These are phyloP conservation scores for Kockovaella imperatae DNA, from an alignment of 768 basidiomycete species.

Conservation along the genomic window DNA sequence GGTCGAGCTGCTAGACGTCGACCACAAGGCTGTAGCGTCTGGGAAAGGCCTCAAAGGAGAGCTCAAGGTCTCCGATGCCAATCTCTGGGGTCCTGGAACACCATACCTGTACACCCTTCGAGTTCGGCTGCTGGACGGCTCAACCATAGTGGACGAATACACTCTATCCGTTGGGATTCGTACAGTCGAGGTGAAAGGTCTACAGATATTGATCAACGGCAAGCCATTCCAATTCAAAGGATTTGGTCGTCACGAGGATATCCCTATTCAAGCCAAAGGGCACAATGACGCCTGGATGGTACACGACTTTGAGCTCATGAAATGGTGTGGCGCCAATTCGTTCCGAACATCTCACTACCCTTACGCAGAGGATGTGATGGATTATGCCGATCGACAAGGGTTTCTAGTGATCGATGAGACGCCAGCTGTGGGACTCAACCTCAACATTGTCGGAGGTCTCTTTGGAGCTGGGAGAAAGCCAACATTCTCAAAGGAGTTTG, in stretches of 20 bases:
- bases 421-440: constrained; percentile 23
- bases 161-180: constrained; percentile 23
- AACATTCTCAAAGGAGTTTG: constrained; percentile 14
- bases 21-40: constrained; percentile 8
- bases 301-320: constrained; percentile 30
- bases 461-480: too few relatives aligned
- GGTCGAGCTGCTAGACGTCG: constrained; percentile 14
- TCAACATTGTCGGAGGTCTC: constrained; percentile 15
- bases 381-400: constrained; percentile 27
- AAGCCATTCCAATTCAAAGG: constrained; percentile 28
- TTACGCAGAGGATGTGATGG: constrained; percentile 29
- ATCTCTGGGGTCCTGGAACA: constrained; percentile 23
- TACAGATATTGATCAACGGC: constrained; percentile 25
- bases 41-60: constrained; percentile 1
- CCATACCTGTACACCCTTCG: constrained; percentile 25
- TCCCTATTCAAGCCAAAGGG: constrained; percentile 26
- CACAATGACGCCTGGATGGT: constrained; percentile 33
- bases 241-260: constrained; percentile 26
- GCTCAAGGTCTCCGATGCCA: constrained; percentile 13
- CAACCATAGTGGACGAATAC: constrained; percentile 19
- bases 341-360: constrained; percentile 32
- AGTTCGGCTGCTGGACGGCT: constrained; percentile 1
- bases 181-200: constrained; percentile 15
- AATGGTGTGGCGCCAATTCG: constrained; percentile 26
- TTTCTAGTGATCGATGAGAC: constrained; percentile 29